Evolutionary conservation across 1,139 yeast species (phyloP).

Genomic region (Waltiozyma sp.): DNA sequence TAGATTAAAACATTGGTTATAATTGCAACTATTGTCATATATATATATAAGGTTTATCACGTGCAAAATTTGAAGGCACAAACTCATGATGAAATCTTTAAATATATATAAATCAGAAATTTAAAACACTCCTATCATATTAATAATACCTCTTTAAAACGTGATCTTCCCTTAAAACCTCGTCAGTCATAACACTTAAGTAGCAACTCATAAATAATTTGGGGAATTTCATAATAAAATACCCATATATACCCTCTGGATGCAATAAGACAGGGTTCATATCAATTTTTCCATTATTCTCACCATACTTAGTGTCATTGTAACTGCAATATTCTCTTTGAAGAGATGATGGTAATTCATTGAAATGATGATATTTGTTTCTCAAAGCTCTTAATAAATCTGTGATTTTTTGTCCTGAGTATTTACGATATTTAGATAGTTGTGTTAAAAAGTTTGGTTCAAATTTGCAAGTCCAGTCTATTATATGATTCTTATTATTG

Average conservation of each 20-base stretch:
- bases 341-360: conserved; percentile 68
- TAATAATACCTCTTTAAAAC: conserved; percentile 30
- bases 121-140: too few species aligned
- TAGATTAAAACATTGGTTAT: too few species aligned
- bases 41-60: too few species aligned
- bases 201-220: conserved; percentile 66
- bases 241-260: conserved; percentile 75
- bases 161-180: conserved; percentile 49
- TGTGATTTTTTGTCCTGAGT: conserved; percentile 65
- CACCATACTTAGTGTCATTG: neutral
- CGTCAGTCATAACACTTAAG: conserved; percentile 38
- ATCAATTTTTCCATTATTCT: neutral
- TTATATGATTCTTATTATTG: conserved; percentile 22
- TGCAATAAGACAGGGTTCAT: conserved; percentile 48
- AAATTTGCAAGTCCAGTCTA: conserved; percentile 74
- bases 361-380: conserved; percentile 87
- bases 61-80: too few species aligned
- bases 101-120: too few species aligned
- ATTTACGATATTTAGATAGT: conserved; percentile 83
- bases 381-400: conserved; percentile 83
- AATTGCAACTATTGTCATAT: too few species aligned
- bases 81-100: too few species aligned
- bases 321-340: conserved; percentile 22
- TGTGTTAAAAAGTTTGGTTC: conserved; percentile 66
- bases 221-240: conserved; percentile 70